These are phyloP conservation scores for Neopestalotiopsis clavispora DNA, from an alignment of 2,329 filamentous ascomycete genomes.

Conservation along the genomic window DNA sequence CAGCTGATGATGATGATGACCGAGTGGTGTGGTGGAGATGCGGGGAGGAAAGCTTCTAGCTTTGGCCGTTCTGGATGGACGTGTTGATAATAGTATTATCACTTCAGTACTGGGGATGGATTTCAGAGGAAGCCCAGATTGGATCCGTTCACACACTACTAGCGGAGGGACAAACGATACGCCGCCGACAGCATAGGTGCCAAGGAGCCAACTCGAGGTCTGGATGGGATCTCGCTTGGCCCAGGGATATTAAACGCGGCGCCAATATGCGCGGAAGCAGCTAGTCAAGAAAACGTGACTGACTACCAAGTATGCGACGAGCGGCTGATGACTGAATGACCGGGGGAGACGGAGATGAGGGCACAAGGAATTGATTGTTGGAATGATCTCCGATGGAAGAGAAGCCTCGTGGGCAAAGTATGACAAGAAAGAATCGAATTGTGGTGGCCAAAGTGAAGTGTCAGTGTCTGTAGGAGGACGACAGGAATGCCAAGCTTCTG, in stretches of 20 bases:
- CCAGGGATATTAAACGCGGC: constrained; percentile 9
- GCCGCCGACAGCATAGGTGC: constrained; percentile 4
- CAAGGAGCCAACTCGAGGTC: background rate
- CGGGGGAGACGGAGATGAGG: background rate
- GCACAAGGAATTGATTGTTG: background rate
- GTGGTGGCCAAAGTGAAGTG: background rate
- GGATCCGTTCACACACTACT: too few species aligned
- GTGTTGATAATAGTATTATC: background rate
- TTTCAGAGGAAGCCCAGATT: background rate
- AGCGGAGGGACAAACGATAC: constrained; percentile 15
- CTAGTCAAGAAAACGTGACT: constrained; percentile 4
- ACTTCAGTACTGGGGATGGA: background rate
- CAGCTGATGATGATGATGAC: constrained; percentile 7
- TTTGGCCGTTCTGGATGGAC: background rate
- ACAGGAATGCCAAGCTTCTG: constrained; percentile 7
- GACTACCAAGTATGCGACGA: background rate
- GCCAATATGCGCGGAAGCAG: constrained; percentile 14
- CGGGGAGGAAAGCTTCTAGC: constrained; percentile 14
- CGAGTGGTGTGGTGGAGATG: constrained; percentile 17
- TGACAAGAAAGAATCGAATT: background rate
- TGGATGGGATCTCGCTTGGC: constrained; percentile 13
- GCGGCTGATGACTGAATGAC: background rate
- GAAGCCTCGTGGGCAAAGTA: constrained; percentile 5
- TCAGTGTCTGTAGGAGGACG: background rate
- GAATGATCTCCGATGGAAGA: background rate